Base-by-base conservation (phyloP, 257 asterid genomes). In the Galeopsis tetrahit region DNA sequence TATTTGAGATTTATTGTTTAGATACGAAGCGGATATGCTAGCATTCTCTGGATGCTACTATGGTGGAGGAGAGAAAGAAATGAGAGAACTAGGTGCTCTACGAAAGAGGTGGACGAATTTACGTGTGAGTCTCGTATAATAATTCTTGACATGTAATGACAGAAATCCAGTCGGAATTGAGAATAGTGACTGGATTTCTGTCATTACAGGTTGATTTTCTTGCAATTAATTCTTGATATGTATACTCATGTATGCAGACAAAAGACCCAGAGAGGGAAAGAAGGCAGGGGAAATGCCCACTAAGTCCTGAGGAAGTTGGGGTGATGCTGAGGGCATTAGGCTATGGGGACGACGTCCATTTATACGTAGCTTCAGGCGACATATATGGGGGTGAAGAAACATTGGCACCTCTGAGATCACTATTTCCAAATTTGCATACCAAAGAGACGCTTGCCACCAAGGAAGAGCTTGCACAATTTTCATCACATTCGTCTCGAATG, bases 1-100 rank as follows among this genome's bases (percentile, higher is more conserved):
- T 36, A 36, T 3, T 3, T 36, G 40, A 36, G 40, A 36, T 2
- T 36, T 36, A 36, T 0, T 36, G 35, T 48, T 48, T 78, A 89
- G 96, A 82, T 89, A 78, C 53, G 96, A 89, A 79, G 83, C 93
- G 52, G 96, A 89, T 70, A 89, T 89, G 96, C 69, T 89, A 33
- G 96, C 96, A 36, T 89, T 89, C 79, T 85, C 96, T 46, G 86
- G 92, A 57, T 89, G 96, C 78, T 75, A 87, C 69, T 89, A 87
- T 21, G 94, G 92, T 33, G 90, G 93, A 64, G 93, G 94, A 39
- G 86, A 81, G 40, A 81, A 70, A 70, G 94, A 87, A 77, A 75
- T 35, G 65, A 49, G 70, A 21, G 90, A 82, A 65, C 76, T 89
- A 13, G 85, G 94, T 9, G 56, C 66, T 15, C 79, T 87, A 72